Evolutionary conservation across 345 rosid species (phyloP).

Genomic region (Rhizophora mangle): DNA sequence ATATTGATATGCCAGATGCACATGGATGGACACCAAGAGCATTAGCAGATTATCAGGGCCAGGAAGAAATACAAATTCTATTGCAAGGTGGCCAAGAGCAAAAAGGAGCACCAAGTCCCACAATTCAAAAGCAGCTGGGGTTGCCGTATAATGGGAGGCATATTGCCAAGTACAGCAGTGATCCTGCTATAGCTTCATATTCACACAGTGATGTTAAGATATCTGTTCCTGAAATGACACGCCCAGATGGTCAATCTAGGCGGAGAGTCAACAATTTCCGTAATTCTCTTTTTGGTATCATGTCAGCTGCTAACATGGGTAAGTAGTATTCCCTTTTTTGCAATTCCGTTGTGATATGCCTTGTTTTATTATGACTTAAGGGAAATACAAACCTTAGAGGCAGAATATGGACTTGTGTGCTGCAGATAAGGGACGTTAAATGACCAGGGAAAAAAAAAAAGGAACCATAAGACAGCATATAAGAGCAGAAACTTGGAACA

Average conservation of each 20-base stretch:
- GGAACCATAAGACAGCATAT: too few species aligned
- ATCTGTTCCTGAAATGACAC: slow-evolving; percentile 30
- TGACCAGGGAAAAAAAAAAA: too few species aligned
- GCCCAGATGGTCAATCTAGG: slow-evolving; percentile 33
- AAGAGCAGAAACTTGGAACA: too few species aligned
- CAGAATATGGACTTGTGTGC: neutral
- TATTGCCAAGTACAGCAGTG: slow-evolving; percentile 53
- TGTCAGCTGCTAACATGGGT: slow-evolving; percentile 68
- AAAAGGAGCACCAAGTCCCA: slow-evolving; percentile 8
- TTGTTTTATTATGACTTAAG: neutral
- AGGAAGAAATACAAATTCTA: slow-evolving; percentile 55
- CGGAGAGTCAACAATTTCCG: slow-evolving; percentile 44
- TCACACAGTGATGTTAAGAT: slow-evolving; percentile 14
- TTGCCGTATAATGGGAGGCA: slow-evolving; percentile 31
- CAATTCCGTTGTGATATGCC: neutral
- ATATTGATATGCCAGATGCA: slow-evolving; percentile 50
- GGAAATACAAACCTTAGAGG: neutral
- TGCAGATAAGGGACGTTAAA: neutral
- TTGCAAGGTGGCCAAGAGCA: slow-evolving; percentile 23
- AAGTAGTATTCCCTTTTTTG: slow-evolving; percentile 1
- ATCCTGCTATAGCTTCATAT: slow-evolving; percentile 44
- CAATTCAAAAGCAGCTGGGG: slow-evolving; percentile 17
- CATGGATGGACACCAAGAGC: slow-evolving; percentile 74
- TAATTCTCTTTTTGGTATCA: slow-evolving; percentile 73
- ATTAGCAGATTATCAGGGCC: slow-evolving; percentile 78